Base-by-base conservation (phyloP, 2,329 filamentous ascomycete genomes). In the Fusarium scirpi region DNA sequence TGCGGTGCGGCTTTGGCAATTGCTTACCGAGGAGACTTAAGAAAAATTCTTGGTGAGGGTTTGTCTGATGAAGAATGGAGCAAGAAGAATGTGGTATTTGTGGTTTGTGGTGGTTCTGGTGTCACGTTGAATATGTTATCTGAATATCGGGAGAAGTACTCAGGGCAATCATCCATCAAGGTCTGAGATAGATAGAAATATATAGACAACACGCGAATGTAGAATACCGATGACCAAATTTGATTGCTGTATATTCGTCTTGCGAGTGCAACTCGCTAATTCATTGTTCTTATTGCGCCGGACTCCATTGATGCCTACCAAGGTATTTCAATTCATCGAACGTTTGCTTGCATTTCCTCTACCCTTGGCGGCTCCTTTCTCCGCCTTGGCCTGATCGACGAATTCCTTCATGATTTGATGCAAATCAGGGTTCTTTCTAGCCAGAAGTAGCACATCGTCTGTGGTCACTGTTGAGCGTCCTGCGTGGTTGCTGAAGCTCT, bases 391-490 rank as follows among this genome's bases (percentile, higher is more conserved):
- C 71, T 85, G 82, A 58, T 94, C 90, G 29, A 94, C 83, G 74
- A 90, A 90, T 53, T 88, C 85, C 78, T 87, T 87, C 77, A 99
- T 86, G 34, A 98, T 89, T 18, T 86, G 86, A 72, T 94, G 90
- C 22, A 99, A 81, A 20, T 94, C 94, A 60, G 94, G 92, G 74
- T 98, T 99, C 63, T 95, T 90, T 66, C 96, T 86, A 27, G 93
- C 91, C 30, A 99, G 87, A 10, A 99, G 87, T 75, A 98, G 83
- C 15, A 98, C 94, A 78, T 99, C 96, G 54, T 94, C 92, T 0
- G 91, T 92, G 40, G 90, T 93, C 71, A 99, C 87, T 1, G 91
- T 94, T 4, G 88, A 89, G 27, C 95, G 88, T 2, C 92, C 92
- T 13, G 93, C 95, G 80, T 99, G 96, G 55, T 89, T 90, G 75